These are phyloP conservation scores for Monascus ruber DNA, from an alignment of 2,329 filamentous ascomycete species.

Conservation along the genomic window DNA sequence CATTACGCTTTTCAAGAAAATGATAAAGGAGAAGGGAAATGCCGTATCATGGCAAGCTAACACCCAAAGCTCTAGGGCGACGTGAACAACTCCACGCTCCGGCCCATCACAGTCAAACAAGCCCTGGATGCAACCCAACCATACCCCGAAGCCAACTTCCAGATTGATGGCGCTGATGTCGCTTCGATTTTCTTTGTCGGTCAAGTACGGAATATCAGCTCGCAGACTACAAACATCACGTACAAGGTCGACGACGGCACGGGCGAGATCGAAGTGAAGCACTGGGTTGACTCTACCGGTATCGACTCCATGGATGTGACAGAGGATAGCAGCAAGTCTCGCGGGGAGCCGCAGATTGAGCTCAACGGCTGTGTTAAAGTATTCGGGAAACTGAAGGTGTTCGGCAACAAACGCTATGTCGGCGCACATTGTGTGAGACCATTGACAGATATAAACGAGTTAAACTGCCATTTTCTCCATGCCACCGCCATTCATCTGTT, in stretches of 20 bases:
- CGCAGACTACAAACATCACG: constrained; percentile 82
- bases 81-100: constrained; percentile 66
- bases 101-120: constrained; percentile 93
- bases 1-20: no score
- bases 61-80: constrained; percentile 29
- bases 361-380: constrained; percentile 74
- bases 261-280: constrained; percentile 66
- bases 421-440: constrained; percentile 70
- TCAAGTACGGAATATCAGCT: constrained; percentile 75
- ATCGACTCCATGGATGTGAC: constrained; percentile 36
- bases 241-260: constrained; percentile 95
- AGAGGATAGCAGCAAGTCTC: constrained; percentile 17
- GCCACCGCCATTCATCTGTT: constrained; percentile 78
- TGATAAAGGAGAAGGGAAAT: not conserved
- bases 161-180: constrained; percentile 65
- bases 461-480: constrained; percentile 85
- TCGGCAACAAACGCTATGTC: constrained; percentile 73
- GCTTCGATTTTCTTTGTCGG: constrained; percentile 76
- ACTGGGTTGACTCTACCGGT: constrained; percentile 34
- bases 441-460: constrained; percentile 77
- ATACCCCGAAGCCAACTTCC: constrained; percentile 64
- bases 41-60: constrained; percentile 1
- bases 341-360: constrained; percentile 44
- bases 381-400: constrained; percentile 72
- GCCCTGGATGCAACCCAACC: constrained; percentile 70